Conservation (phyloP, 768 basidiomycete species). For the Tricholoma terreum region DNA sequence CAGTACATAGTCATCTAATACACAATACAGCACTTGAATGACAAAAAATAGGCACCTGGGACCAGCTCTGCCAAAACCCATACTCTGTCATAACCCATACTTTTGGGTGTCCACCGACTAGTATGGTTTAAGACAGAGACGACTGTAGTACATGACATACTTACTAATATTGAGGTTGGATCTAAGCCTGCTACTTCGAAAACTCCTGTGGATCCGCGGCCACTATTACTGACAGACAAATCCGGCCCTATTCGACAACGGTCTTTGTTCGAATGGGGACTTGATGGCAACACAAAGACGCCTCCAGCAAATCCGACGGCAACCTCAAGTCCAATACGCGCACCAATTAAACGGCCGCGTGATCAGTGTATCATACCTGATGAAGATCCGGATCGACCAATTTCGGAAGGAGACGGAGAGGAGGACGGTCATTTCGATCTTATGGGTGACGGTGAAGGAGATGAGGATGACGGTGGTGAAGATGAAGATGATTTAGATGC, state of each 20-base stretch:
- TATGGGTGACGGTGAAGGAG: slow-evolving; percentile 30
- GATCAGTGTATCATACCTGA: neutral
- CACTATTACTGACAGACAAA: too few species aligned
- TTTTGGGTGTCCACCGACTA: too few species aligned
- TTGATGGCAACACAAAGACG: neutral
- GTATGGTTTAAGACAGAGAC: too few species aligned
- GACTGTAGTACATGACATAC: neutral
- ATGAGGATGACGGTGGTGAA: slow-evolving; percentile 32
- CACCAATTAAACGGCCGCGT: neutral
- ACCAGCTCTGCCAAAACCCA: too few species aligned
- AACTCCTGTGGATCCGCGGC: neutral
- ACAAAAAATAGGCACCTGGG: too few species aligned
- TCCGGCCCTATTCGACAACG: too few species aligned
- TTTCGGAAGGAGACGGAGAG: neutral
- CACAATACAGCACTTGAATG: too few species aligned
- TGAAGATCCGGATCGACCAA: too few species aligned
- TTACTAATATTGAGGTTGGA: neutral
- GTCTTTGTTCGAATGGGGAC: neutral
- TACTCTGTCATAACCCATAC: too few species aligned
- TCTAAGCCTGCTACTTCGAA: neutral
- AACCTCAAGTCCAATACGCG: neutral
- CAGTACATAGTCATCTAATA: too few species aligned
- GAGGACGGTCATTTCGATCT: neutral
- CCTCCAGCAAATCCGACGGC: neutral
- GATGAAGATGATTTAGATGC: slow-evolving; percentile 29